phyloP scores from a whole-genome alignment of 129 eudicot species.

The Scalesia atractyloides region DNA sequence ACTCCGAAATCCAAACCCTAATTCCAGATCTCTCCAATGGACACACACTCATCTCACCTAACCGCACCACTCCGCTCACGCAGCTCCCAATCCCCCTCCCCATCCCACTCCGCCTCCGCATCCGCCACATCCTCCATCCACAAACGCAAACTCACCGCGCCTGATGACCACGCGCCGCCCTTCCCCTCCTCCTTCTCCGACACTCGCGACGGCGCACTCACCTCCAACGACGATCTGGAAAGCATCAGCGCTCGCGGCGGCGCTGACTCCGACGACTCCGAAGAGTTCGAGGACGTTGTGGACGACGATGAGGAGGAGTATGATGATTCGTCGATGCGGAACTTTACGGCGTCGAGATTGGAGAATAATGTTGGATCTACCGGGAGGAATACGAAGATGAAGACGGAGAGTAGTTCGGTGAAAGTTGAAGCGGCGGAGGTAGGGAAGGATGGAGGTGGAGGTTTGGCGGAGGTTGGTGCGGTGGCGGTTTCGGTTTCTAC shows the following conservation, averaged over 20 bases:
- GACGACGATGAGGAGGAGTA: conserved; percentile 79
- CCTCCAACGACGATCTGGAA: conserved; percentile 91
- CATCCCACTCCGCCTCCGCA: conserved; percentile 92
- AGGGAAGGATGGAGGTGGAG: conserved; percentile 53
- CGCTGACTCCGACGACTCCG: conserved; percentile 73
- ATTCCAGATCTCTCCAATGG: conserved; percentile 35
- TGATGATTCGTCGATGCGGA: conserved; percentile 67
- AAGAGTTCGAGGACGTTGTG: conserved; percentile 69
- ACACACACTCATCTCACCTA: conserved; percentile 56
- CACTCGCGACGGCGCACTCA: conserved; percentile 79
- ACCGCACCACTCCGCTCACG: conserved; percentile 91
- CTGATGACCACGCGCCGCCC: conserved; percentile 85
- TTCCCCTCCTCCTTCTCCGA: conserved; percentile 70
- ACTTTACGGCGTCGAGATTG: conserved; percentile 73
- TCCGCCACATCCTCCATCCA: conserved; percentile 89
- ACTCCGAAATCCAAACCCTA: neutral
- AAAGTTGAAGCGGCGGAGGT: conserved; percentile 60
- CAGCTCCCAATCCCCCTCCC: conserved; percentile 87
- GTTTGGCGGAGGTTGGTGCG: conserved; percentile 26
- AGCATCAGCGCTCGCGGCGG: conserved; percentile 87
- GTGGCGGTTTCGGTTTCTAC: conserved; percentile 25
- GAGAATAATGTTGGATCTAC: conserved; percentile 49
- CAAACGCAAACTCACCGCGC: conserved; percentile 67
- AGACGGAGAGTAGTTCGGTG: conserved; percentile 60
- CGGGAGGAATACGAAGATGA: conserved; percentile 57